Base-by-base conservation (phyloP, 2,329 filamentous ascomycete genomes). In the Aspergillus pseudoviridinutans region DNA sequence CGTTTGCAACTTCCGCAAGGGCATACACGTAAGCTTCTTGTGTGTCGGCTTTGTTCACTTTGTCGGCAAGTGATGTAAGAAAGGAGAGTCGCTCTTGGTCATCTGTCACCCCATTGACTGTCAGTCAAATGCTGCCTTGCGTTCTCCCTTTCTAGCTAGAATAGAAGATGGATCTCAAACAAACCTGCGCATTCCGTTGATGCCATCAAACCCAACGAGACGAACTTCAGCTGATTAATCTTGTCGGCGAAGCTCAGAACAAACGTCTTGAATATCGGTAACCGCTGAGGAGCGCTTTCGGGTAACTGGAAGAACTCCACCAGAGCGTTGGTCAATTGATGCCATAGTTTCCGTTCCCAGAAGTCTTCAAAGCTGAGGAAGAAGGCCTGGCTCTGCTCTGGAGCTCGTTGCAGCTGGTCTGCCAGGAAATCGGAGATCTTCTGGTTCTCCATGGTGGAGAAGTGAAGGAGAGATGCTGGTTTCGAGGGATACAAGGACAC, bases 321-420 rank as follows among this genome's bases (percentile, higher is more conserved):
- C 56, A 99, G 84, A 54, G 88, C 82, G 71, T 96, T 89, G 38
- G 94, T 99, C 66, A 99, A 88, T 79, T 99, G 92, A 80, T 99
- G 94, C 94, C 94, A 99, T 78, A 99, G 84, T 80, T 97, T 97
- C 70, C 93, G 88, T 82, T 99, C 94, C 94, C 94, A 99, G 72
- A 87, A 90, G 74, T 96, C 92, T 81, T 99, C 94, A 65, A 99
- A 96, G 69, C 88, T 86, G 68, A 99, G 84, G 76, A 97, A 90
- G 70, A 90, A 86, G 69, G 88, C 84, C 78, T 97, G 92, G 54
- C 96, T 85, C 74, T 96, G 90, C 66, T 92, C 90, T 53, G 92
- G 90, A 69, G 92, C 90, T 74, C 87, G 82, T 72, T 96, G 91
- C 74, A 92, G 89, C 84, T 95, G 90, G 68, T 96, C 89, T 60